Conservation (phyloP, 768 basidiomycete species). For the Boletus eberwhitei region DNA sequence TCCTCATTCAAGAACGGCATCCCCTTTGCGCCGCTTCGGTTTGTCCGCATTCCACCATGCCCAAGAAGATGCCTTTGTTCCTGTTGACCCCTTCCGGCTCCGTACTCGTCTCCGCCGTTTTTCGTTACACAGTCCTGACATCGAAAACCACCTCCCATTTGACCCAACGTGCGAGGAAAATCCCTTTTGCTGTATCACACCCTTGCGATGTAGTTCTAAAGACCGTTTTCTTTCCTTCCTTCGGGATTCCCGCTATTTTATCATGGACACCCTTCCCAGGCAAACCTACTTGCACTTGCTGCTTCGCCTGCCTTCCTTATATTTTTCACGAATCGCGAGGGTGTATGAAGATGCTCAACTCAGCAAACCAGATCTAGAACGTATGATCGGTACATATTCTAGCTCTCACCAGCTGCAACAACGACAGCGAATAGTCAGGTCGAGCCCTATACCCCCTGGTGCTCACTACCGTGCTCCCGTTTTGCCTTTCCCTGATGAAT, state of each 20-base stretch:
- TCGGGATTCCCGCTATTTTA: slow-evolving; percentile 22
- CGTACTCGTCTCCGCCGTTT: slow-evolving; percentile 21
- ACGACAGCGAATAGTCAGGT: slow-evolving; percentile 6
- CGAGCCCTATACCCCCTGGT: slow-evolving; percentile 32
- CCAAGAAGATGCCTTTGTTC: slow-evolving; percentile 54
- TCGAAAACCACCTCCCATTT: slow-evolving; percentile 15
- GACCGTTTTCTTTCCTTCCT: slow-evolving; percentile 18
- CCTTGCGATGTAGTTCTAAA: slow-evolving; percentile 10
- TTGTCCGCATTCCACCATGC: slow-evolving; percentile 52
- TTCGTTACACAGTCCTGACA: slow-evolving; percentile 22
- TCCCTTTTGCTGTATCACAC: slow-evolving; percentile 21
- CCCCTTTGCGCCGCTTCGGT: slow-evolving; percentile 58
- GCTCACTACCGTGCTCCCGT: slow-evolving; percentile 13
- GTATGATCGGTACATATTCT: slow-evolving; percentile 42
- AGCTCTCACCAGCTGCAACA: slow-evolving; percentile 12
- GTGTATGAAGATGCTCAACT: slow-evolving; percentile 79
- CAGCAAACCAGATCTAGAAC: slow-evolving; percentile 65
- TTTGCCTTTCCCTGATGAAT: slow-evolving; percentile 53
- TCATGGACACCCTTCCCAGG: slow-evolving; percentile 39
- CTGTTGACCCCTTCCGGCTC: slow-evolving; percentile 50
- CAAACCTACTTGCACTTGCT: slow-evolving; percentile 47
- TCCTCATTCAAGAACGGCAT: slow-evolving; percentile 42
- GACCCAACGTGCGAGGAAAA: slow-evolving; percentile 24
- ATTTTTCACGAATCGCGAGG: slow-evolving; percentile 73
- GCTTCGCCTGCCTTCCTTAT: slow-evolving; percentile 71